Evolutionary conservation across 257 asterid species (phyloP).

Genomic region (Paraleonurus japonicus): DNA sequence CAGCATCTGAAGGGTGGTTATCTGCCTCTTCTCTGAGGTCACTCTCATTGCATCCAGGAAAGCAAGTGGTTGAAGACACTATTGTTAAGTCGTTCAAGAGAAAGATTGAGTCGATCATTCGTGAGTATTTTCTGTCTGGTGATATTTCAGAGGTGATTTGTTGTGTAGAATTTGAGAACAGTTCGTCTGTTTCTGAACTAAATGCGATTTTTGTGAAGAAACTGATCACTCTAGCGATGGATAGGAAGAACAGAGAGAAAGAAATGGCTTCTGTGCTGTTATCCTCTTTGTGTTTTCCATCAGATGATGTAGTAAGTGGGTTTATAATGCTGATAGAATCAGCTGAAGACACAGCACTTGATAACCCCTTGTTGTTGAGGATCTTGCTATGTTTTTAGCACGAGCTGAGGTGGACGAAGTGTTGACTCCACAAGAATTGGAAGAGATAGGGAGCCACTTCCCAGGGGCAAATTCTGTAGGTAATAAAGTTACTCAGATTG

Average conservation of each 20-base stretch:
- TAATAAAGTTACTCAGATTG: slow-evolving; percentile 59
- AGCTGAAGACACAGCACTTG: slow-evolving; percentile 88
- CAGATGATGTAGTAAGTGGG: slow-evolving; percentile 77
- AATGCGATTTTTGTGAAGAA: slow-evolving; percentile 79
- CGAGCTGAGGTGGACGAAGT: slow-evolving; percentile 89
- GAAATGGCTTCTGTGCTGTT: slow-evolving; percentile 91
- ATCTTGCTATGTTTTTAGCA: slow-evolving; percentile 79
- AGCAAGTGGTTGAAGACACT: slow-evolving; percentile 49
- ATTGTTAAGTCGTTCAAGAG: slow-evolving; percentile 56
- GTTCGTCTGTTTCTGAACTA: slow-evolving; percentile 43
- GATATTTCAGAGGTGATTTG: slow-evolving; percentile 74
- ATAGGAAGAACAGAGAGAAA: slow-evolving; percentile 81
- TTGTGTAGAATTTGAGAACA: slow-evolving; percentile 67
- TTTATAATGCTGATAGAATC: slow-evolving; percentile 72
- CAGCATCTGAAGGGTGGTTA: slow-evolving; percentile 95
- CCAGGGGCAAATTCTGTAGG: slow-evolving; percentile 57
- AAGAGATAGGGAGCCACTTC: slow-evolving; percentile 67
- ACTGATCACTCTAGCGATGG: slow-evolving; percentile 84
- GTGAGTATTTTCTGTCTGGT: slow-evolving; percentile 79
- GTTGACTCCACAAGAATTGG: slow-evolving; percentile 76
- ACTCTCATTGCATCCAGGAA: slow-evolving; percentile 45
- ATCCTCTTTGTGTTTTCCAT: slow-evolving; percentile 76
- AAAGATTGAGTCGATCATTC: slow-evolving; percentile 64
- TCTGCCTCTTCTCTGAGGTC: slow-evolving; percentile 74
- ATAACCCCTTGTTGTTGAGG: slow-evolving; percentile 72